phyloP scores from a whole-genome alignment of 768 basidiomycete species.

The Coprinopsis sp. region DNA sequence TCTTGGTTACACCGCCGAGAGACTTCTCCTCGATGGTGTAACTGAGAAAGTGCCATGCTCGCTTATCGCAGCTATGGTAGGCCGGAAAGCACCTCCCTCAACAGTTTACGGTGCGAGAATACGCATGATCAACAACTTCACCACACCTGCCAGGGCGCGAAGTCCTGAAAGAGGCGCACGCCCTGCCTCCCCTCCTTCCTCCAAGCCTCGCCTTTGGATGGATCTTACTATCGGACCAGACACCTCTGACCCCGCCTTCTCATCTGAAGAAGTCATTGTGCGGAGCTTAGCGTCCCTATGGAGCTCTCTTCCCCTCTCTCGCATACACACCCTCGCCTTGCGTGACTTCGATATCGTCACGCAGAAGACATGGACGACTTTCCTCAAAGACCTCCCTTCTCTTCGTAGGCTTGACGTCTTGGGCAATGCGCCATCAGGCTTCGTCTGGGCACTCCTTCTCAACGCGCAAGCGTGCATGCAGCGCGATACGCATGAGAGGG shows the following conservation, averaged over 20 bases:
- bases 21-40: slow-evolving; percentile 25
- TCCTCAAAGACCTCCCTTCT: slow-evolving; percentile 25
- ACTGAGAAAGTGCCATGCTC: slow-evolving; percentile 21
- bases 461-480: slow-evolving; percentile 29
- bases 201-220: slow-evolving; percentile 30
- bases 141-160: background rate
- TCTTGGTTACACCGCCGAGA: slow-evolving; percentile 21
- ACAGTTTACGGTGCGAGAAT: slow-evolving; percentile 4
- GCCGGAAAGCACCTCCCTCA: background rate
- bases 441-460: slow-evolving; percentile 36
- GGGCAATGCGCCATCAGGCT: slow-evolving; percentile 34
- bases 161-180: slow-evolving; percentile 4
- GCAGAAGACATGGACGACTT: slow-evolving; percentile 34
- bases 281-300: slow-evolving; percentile 25
- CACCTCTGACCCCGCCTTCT: slow-evolving; percentile 13
- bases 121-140: slow-evolving; percentile 3
- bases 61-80: slow-evolving; percentile 11
- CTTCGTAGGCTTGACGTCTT: slow-evolving; percentile 33
- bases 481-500: slow-evolving; percentile 22
- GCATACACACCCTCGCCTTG: slow-evolving; percentile 29
- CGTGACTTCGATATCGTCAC: slow-evolving; percentile 35
- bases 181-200: slow-evolving; percentile 25
- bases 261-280: slow-evolving; percentile 32
- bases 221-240: slow-evolving; percentile 22
- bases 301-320: slow-evolving; percentile 28